Percentiles rank a stretch among this genome's conserved stretches.
phyloP scores from a whole-genome alignment of 176 grass and related monocot genomes.

The Microstegium vimineum region DNA sequence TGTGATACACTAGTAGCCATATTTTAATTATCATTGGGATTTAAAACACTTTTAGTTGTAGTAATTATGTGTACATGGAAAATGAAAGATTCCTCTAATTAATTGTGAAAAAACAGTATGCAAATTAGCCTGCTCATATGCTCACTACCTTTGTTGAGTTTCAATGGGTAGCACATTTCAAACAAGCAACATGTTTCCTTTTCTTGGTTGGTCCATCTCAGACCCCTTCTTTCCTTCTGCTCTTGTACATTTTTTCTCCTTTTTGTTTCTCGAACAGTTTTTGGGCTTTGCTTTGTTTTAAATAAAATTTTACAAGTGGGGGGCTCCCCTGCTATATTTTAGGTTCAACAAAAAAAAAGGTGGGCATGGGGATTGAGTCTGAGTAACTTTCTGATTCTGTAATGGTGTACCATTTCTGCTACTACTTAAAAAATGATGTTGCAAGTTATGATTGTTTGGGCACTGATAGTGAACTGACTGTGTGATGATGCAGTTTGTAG shows the following conservation, averaged over 20 bases:
- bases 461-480: slow-evolving; percentile 25
- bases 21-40: not conserved
- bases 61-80: not conserved
- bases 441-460: not conserved
- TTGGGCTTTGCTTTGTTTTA: too few relatives aligned
- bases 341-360: too few relatives aligned
- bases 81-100: not conserved
- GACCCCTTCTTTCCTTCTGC: too few relatives aligned
- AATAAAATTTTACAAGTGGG: too few relatives aligned
- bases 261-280: too few relatives aligned
- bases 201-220: not conserved
- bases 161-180: not conserved
- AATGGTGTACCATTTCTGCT: not conserved
- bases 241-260: too few relatives aligned
- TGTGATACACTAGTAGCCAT: not conserved
- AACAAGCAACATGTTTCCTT: not conserved
- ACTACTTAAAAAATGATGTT: not conserved
- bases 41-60: not conserved
- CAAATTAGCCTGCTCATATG: not conserved
- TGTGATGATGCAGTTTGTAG: slow-evolving; percentile 72
- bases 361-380: not conserved
- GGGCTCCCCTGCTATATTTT: too few relatives aligned
- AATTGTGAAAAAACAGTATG: not conserved
- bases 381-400: not conserved
- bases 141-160: not conserved